These are phyloP conservation scores for Paecilomyces niveus DNA, from an alignment of 2,329 filamentous ascomycete genomes.

Conservation along the genomic window DNA sequence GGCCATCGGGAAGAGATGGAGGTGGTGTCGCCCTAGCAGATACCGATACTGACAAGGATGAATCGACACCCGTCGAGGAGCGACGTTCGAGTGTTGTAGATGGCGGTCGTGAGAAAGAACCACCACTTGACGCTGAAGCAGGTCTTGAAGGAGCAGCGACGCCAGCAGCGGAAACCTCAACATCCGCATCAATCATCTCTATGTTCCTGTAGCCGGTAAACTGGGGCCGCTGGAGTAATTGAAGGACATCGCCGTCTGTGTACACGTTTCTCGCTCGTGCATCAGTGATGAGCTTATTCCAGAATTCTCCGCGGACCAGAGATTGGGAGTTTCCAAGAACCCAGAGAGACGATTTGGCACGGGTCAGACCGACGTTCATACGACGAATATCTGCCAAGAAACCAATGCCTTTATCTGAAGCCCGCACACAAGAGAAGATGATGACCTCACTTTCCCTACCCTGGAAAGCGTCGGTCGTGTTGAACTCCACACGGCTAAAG, in stretches of 20 bases:
- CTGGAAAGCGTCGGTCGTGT: conserved; percentile 97
- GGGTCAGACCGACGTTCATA: conserved; percentile 98
- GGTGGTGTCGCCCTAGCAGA: conserved; percentile 19
- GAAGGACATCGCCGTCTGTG: conserved; percentile 59
- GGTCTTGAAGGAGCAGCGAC: conserved; percentile 7
- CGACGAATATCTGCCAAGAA: conserved; percentile 97
- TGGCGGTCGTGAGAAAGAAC: conserved; percentile 23
- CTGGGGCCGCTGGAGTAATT: conserved; percentile 49
- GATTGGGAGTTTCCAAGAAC: conserved; percentile 89
- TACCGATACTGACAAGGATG: conserved; percentile 14
- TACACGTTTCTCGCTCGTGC: conserved; percentile 68
- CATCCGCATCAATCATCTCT: conserved; percentile 34
- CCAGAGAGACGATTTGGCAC: conserved; percentile 94
- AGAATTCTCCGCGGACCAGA: conserved; percentile 80
- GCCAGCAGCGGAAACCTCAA: background rate
- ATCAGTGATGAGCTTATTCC: conserved; percentile 79
- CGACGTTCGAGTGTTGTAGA: conserved; percentile 18
- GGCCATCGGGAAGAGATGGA: conserved; percentile 22
- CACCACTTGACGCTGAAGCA: conserved; percentile 12
- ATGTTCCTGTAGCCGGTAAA: conserved; percentile 38
- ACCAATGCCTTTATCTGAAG: conserved; percentile 86
- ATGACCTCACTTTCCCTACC: conserved; percentile 96
- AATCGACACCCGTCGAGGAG: conserved; percentile 10
- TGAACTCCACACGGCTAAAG: conserved; percentile 81
- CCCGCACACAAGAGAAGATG: conserved; percentile 97